Evolutionary conservation across 2,329 filamentous ascomycete species (phyloP).

Genomic region (Claviceps digitariae): DNA sequence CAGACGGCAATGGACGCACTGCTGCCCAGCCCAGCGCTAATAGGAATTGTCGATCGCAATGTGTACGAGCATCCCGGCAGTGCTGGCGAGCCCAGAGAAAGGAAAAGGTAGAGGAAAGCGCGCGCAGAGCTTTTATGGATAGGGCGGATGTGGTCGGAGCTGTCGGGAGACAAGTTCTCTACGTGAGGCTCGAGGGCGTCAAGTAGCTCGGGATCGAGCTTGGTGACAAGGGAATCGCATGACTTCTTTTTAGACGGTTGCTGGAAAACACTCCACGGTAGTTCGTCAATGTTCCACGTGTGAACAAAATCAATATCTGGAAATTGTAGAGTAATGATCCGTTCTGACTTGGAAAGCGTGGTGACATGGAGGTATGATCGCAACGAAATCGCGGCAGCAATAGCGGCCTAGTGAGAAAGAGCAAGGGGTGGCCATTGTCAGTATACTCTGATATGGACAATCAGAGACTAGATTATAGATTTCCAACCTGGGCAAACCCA

Average conservation of each 20-base stretch:
- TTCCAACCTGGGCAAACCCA: background rate
- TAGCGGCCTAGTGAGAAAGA: conserved; percentile 54
- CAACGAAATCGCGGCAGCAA: conserved; percentile 88
- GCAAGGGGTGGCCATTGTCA: background rate
- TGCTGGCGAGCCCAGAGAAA: conserved; percentile 68
- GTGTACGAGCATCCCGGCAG: conserved; percentile 80
- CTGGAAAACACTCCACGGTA: conserved; percentile 78
- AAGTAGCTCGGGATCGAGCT: conserved; percentile 70
- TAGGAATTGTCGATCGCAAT: conserved; percentile 83
- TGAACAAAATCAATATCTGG: conserved; percentile 82
- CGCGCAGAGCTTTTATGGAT: conserved; percentile 72
- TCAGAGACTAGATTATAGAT: background rate
- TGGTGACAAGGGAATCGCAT: conserved; percentile 81
- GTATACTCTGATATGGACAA: background rate
- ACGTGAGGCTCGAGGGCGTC: conserved; percentile 72
- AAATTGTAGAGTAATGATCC: conserved; percentile 78
- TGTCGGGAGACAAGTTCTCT: conserved; percentile 50
- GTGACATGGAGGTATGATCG: conserved; percentile 95
- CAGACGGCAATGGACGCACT: conserved; percentile 93
- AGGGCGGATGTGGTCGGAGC: conserved; percentile 60
- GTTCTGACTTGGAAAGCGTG: conserved; percentile 79
- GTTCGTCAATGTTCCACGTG: conserved; percentile 83
- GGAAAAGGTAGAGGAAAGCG: conserved; percentile 84
- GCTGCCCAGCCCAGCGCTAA: conserved; percentile 80
- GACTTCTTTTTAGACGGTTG: conserved; percentile 78